phyloP scores from a whole-genome alignment of 257 asterid species.

The Solanum habrochaites region DNA sequence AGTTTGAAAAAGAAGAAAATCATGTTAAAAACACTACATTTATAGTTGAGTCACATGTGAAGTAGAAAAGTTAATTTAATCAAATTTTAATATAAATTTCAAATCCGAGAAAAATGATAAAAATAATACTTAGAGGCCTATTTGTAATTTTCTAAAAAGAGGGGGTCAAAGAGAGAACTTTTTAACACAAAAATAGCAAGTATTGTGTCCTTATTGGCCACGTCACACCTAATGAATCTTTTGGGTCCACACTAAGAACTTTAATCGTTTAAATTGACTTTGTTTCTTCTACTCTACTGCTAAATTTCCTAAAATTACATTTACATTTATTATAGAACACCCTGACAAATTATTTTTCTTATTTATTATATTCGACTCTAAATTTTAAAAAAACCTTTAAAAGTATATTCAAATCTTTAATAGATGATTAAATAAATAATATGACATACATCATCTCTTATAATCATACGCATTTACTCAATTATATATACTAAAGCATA shows the following conservation, averaged over 20 bases:
- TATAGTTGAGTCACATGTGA: not conserved
- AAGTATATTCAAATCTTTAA: too few species aligned
- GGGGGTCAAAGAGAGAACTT: not conserved
- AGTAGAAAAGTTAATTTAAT: not conserved
- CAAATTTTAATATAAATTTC: not conserved
- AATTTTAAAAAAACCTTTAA: too few species aligned
- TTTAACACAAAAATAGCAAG: not conserved
- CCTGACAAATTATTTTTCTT: too few species aligned
- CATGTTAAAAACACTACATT: accelerated
- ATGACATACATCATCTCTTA: too few species aligned
- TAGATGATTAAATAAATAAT: too few species aligned
- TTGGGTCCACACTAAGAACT: not conserved
- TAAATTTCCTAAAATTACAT: too few species aligned
- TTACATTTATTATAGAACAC: too few species aligned
- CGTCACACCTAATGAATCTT: not conserved
- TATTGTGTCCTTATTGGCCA: not conserved
- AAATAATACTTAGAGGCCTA: not conserved
- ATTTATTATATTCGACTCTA: too few species aligned
- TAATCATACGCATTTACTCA: too few species aligned
- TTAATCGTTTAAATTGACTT: not conserved
- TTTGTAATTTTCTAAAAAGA: not conserved
- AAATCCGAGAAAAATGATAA: not conserved
- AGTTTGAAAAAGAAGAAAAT: not conserved
- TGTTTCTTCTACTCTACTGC: too few species aligned
- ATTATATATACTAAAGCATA: too few species aligned